Base-by-base conservation (phyloP, 2,329 filamentous ascomycete genomes). In the Cladophialophora psammophila region DNA sequence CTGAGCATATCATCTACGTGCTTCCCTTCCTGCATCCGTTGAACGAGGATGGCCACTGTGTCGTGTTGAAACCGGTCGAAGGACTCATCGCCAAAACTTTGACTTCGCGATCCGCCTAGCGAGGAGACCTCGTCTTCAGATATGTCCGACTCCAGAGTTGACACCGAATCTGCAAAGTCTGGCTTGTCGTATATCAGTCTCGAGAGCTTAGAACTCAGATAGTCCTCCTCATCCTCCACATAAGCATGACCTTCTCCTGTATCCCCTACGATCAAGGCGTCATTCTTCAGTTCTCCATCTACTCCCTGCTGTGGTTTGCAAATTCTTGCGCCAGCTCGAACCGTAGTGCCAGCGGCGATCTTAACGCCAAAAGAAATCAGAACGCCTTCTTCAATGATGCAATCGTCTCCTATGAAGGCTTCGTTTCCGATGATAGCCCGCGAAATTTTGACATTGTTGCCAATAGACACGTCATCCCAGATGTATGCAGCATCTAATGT, bases 1-100 rank as follows among this genome's bases (percentile, higher is more conserved):
- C 98, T 87, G 77, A 94, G 93, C 74, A 97, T 94, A 70, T 96
- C 95, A 76, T 96, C 92, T 10, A 88, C 87, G 13, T 87, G 86
- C 58, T 88, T 83, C 26, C 89, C 90, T 67, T 88, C 86, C 60
- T 91, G 90, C 50, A 98, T 84, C 31, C 93, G 91, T 74, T 97
- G 94, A 69, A 94, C 86, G n/a, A 98, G 86, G 68, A 92, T 94
- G 71, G 89, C 85, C 2, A 94, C 91, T 32, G 94, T 94, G 75
- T 97, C 94, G 68, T 90, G 85, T 77, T 97, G 92, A 85, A 98
- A 98, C 65, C 88, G 84, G 65, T 86, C 84, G 20, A 35, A 63
- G 26, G 85, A 79, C 60, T 80, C 82, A 59, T 84, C 84, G 48
- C 90, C 86, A 75, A 94, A 92, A 54, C 90, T 92, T 34, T 87